Base-by-base conservation (phyloP, 2,329 filamentous ascomycete species). In the Penicillium sp. region DNA sequence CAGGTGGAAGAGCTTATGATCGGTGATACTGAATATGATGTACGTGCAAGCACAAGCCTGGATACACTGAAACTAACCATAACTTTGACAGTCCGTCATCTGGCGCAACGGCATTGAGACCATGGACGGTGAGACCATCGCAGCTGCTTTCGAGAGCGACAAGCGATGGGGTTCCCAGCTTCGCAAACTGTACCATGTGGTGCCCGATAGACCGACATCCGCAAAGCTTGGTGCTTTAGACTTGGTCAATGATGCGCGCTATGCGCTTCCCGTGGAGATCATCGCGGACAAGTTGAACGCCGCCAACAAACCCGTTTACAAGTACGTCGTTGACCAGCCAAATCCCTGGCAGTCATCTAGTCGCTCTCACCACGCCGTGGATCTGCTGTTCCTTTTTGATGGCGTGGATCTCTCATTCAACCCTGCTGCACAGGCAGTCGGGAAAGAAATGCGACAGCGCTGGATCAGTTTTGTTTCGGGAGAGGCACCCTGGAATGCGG, bases 331-430 rank as follows among this genome's bases (percentile, higher is more conserved):
- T 1, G 75, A 78, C 33, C 70, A 78, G 46, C 42, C 63, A 0
- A 78, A 78, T 31, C 75, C 75, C 4, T 77, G 72, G 72, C 75
- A 78, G 43, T 46, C 67, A 0, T 77, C 74, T 0, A 72, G 68
- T 7, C 66, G 75, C 0, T 64, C 75, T 2, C 75, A 78, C 33
- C 75, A 78, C 49, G 75, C 72, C 0, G 71, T 78, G 2, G 75
- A 78, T 53, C 58, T 78, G 3, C 49, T 77, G 1, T 68, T 75
- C 7, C 55, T 77, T 0, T 78, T 77, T 24, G 72, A 66, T 0
- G 69, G 69, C 0, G 55, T 74, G 3, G 70, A 75, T 45, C 47
- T 75, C 0, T 61, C 62, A 0, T 68, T 68, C 20, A 66, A 68
- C 1, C 63, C 61, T 0, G 57, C 62, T 1, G 72, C 73, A 3